Evolutionary conservation across 306 rosid species (phyloP), one percentile per base, ranked within the genome.

Genomic region (Cucumis hystrix): DNA sequence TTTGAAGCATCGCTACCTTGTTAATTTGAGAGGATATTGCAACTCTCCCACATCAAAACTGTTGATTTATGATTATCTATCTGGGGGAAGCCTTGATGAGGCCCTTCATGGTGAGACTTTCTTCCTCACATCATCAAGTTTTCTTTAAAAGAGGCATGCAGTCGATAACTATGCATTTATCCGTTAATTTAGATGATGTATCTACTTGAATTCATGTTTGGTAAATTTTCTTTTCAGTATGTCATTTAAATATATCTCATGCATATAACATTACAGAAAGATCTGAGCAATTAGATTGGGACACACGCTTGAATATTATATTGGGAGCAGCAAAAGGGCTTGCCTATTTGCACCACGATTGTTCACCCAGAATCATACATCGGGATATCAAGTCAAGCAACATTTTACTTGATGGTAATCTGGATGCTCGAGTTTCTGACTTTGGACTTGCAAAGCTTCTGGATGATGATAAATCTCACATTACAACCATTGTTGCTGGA

Each of bases 301-400:
- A 95, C 82, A 83, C 96, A 49, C 97, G 98, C 76, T 87, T 95
- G 88, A 92, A 92, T 82, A 91, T 95, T 81, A 90, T 92, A 43
- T 79, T 95, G 92, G 99, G 99, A 84, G 99, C 97, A 58, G 97
- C 99, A 76, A 95, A 95, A 85, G 98, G 98, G 81, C 89, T 95
- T 79, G 92, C 97, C n/a, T 95, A 95, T 88, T 87, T 92, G 88
- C 99, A 92, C 77, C 99, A 95, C 74, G 99, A 95, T 85, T 95
- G 97, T 83, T 92, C 97, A 58, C 99, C 99, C 33, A 89, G 99
- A 87, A 88, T 95, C 83, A 89, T 95, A 80, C 99, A 95, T 79
- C 90, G 97, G 72, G 99, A 95, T 86, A 95, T 95, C 83, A 95
- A 95, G 81, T 95, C 99, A 0, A 95, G 99, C 86, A 95, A 95